A percentile compares a stretch with the other conserved stretches of the same genome.
Conservation (phyloP, 2,329 filamentous ascomycete genomes). For the Clonostachys rosea region DNA sequence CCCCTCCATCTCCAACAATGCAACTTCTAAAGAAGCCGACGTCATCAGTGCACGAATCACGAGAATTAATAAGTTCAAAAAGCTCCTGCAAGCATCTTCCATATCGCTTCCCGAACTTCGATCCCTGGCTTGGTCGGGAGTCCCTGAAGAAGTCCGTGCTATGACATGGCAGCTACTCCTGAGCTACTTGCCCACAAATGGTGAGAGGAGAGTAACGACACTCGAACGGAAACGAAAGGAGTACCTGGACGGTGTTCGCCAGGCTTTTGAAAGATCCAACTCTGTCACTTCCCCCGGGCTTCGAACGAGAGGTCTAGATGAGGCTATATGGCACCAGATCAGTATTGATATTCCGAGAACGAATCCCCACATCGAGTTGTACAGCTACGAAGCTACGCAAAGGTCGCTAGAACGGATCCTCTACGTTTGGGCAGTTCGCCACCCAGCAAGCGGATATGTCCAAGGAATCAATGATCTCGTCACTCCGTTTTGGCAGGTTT, state of each 20-base stretch:
- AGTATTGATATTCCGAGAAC: slow-evolving; percentile 97
- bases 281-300: slow-evolving; percentile 32
- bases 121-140: slow-evolving; percentile 85
- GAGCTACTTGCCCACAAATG: slow-evolving; percentile 94
- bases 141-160: slow-evolving; percentile 90
- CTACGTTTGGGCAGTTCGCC: slow-evolving; percentile 96
- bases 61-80: slow-evolving; percentile 98
- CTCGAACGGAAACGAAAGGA: slow-evolving; percentile 94
- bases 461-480: slow-evolving; percentile 98
- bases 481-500: slow-evolving; percentile 97
- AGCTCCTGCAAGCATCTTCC: slow-evolving; percentile 85
- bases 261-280: slow-evolving; percentile 59
- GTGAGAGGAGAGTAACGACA: slow-evolving; percentile 83
- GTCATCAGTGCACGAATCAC: slow-evolving; percentile 82
- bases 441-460: slow-evolving; percentile 95
- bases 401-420: slow-evolving; percentile 89
- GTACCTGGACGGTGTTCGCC: slow-evolving; percentile 86
- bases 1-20: slow-evolving; percentile 66
- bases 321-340: slow-evolving; percentile 99
- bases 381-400: slow-evolving; percentile 94
- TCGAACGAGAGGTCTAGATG: slow-evolving; percentile 70
- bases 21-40: slow-evolving; percentile 78
- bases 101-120: slow-evolving; percentile 83
- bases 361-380: slow-evolving; percentile 91
- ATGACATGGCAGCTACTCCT: slow-evolving; percentile 99